A percentile compares a stretch with the other conserved stretches of the same genome.
phyloP scores from a whole-genome alignment of 768 basidiomycete species.

The Russula abietina region DNA sequence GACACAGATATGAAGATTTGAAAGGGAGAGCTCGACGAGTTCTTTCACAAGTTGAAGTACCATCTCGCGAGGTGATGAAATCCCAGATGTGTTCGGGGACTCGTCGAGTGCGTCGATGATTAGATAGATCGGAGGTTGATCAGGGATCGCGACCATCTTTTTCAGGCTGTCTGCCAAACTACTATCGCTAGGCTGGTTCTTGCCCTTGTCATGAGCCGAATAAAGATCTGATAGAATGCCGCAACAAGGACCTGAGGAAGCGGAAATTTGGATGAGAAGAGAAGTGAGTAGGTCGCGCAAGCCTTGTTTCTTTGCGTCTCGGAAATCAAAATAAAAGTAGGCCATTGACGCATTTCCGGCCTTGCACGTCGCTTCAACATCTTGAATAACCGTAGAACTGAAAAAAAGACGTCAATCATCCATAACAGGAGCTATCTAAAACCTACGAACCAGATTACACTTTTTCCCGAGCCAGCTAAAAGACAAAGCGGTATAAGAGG shows the following conservation, averaged over 20 bases:
- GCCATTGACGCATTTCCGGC: background rate
- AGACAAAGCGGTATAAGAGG: background rate
- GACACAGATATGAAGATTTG: conserved; percentile 1
- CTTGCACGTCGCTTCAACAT: background rate
- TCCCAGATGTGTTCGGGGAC: background rate
- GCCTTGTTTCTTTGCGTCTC: background rate
- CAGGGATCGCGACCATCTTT: background rate
- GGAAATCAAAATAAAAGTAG: background rate
- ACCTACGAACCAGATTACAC: background rate
- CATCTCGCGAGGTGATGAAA: background rate
- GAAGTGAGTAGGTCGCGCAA: background rate
- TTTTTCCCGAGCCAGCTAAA: conserved; percentile 10
- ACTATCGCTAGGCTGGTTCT: too few species aligned
- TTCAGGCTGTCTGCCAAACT: too few species aligned
- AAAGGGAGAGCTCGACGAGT: background rate
- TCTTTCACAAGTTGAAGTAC: conserved; percentile 1
- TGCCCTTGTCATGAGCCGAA: too few species aligned
- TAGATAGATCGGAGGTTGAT: background rate
- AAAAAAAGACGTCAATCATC: background rate
- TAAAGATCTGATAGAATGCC: too few species aligned
- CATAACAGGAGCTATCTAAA: background rate
- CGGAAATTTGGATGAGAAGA: background rate
- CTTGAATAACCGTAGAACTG: conserved; percentile 2
- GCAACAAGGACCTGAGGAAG: too few species aligned
- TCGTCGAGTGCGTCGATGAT: conserved; percentile 12